Evolutionary conservation across 805 yeast genomes (phyloP).

Genomic region (Spathaspora gorwiae): DNA sequence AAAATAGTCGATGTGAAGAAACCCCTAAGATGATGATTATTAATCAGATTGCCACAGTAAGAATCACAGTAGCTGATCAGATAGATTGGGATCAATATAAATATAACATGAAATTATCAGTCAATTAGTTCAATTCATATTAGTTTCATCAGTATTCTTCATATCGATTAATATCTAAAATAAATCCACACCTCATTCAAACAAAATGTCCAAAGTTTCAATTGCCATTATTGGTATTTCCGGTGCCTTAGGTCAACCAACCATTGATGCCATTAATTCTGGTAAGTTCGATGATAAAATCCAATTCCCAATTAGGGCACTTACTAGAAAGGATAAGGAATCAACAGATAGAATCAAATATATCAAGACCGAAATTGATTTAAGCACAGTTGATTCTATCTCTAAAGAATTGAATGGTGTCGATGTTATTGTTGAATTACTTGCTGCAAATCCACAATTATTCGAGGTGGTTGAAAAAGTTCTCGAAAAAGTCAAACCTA

Average conservation of each 20-base stretch:
- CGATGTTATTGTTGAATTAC: conserved; percentile 42
- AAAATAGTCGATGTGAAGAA: too few species aligned
- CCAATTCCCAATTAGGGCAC: conserved; percentile 45
- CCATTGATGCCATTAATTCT: conserved; percentile 41
- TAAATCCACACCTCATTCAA: not conserved
- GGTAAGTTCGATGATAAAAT: conserved; percentile 38
- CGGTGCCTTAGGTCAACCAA: conserved; percentile 50
- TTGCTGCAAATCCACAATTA: conserved; percentile 24
- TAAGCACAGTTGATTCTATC: conserved; percentile 7
- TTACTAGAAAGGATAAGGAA: conserved; percentile 41
- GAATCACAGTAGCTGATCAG: too few species aligned
- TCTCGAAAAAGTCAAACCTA: conserved; percentile 38
- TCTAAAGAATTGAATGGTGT: conserved; percentile 29
- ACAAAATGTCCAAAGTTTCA: conserved; percentile 13
- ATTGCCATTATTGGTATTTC: conserved; percentile 52
- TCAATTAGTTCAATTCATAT: too few species aligned
- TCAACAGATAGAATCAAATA: conserved; percentile 36
- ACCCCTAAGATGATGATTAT: too few species aligned
- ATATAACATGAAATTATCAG: too few species aligned
- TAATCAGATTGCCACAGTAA: too few species aligned
- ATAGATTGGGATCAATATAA: too few species aligned
- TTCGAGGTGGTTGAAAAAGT: conserved; percentile 34
- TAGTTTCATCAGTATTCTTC: too few species aligned
- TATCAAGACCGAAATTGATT: conserved; percentile 23
- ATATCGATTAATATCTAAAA: not conserved